These are phyloP conservation scores for Globisporangium sylvaticum DNA, from an alignment of 352 stramenopile species.

Conservation along the genomic window DNA sequence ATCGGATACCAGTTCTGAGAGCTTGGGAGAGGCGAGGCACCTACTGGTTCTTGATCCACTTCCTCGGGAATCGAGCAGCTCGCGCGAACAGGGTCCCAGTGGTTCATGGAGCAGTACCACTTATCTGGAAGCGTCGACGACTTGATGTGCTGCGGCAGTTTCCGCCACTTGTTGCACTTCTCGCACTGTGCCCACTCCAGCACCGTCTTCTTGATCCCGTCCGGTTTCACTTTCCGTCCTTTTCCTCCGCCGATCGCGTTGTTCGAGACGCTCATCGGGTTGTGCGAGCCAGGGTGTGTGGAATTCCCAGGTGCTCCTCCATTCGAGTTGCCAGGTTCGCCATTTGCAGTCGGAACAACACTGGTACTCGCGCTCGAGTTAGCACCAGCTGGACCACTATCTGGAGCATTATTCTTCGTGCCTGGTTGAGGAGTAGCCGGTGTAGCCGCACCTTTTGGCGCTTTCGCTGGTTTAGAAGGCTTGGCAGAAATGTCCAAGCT, in stretches of 20 bases:
- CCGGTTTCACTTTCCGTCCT: slow-evolving; percentile 14
- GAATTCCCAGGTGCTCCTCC: neutral
- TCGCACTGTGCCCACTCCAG: slow-evolving; percentile 96
- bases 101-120: slow-evolving; percentile 97
- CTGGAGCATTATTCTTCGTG: neutral
- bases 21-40: slow-evolving; percentile 36
- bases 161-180: slow-evolving; percentile 95
- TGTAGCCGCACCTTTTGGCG: slow-evolving; percentile 5
- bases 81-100: slow-evolving; percentile 85
- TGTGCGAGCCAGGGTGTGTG: neutral
- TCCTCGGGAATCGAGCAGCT: slow-evolving; percentile 74
- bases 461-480: slow-evolving; percentile 9
- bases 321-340: neutral
- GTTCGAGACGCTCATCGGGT: neutral
- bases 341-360: neutral
- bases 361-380: neutral
- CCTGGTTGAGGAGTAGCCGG: neutral
- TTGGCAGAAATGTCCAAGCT: neutral
- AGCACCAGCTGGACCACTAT: neutral
- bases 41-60: slow-evolving; percentile 67
- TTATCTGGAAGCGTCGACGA: slow-evolving; percentile 91
- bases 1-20: slow-evolving; percentile 61
- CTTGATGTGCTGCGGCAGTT: slow-evolving; percentile 90
- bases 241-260: slow-evolving; percentile 14
- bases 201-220: slow-evolving; percentile 66